phyloP scores from a whole-genome alignment of 805 yeast species.

The Komagataella ulmi region DNA sequence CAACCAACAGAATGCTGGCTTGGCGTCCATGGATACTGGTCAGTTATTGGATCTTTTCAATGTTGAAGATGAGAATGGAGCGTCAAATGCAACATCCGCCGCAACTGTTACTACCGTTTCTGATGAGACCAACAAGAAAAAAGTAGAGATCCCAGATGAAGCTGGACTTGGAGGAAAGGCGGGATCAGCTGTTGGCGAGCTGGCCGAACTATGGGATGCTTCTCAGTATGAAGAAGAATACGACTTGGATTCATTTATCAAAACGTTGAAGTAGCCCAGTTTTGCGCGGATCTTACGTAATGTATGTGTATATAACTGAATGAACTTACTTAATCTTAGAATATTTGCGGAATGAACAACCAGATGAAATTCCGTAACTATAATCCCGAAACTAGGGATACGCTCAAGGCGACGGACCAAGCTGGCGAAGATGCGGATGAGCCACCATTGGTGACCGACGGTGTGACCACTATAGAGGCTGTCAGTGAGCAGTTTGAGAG shows the following conservation, averaged over 20 bases:
- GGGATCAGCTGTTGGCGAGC: slow-evolving; percentile 74
- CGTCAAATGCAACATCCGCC: slow-evolving; percentile 11
- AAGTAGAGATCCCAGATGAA: slow-evolving; percentile 34
- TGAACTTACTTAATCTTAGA: not conserved
- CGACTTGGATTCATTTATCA: slow-evolving; percentile 84
- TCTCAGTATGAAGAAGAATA: slow-evolving; percentile 95
- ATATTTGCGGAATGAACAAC: not conserved
- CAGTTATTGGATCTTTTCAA: slow-evolving; percentile 85
- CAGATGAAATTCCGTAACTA: slow-evolving; percentile 8
- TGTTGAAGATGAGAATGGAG: slow-evolving; percentile 38
- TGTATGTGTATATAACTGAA: not conserved
- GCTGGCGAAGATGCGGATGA: not conserved
- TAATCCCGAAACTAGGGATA: slow-evolving; percentile 6
- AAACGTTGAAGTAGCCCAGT: slow-evolving; percentile 38
- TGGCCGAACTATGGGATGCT: slow-evolving; percentile 94
- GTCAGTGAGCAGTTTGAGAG: slow-evolving; percentile 16
- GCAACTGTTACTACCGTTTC: not conserved
- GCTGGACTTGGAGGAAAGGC: slow-evolving; percentile 79
- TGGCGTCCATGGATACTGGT: slow-evolving; percentile 92
- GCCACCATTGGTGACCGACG: slow-evolving; percentile 9
- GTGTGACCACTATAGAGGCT: slow-evolving; percentile 22
- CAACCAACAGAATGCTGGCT: slow-evolving; percentile 93
- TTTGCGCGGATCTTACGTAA: not conserved
- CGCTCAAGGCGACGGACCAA: slow-evolving; percentile 1
- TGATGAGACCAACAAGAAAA: slow-evolving; percentile 15